Evolutionary conservation across 2,329 filamentous ascomycete species (phyloP).

Genomic region (Exophiala spinifera): DNA sequence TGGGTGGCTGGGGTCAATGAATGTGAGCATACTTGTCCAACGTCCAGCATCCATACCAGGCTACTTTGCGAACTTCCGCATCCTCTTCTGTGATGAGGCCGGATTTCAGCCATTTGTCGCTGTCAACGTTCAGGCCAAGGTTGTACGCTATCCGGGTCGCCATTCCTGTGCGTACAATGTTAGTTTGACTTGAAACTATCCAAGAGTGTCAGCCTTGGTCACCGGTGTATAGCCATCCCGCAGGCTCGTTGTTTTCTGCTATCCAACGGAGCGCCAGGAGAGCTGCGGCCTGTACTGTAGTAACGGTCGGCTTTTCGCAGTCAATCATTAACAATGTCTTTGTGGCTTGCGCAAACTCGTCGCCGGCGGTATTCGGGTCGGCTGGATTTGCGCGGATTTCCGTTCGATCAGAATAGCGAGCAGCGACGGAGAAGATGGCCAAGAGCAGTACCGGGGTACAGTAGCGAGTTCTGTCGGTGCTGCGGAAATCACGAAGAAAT

Average conservation of each 20-base stretch:
- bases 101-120: not conserved
- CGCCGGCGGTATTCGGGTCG: constrained; percentile 2
- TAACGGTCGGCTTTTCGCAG: not conserved
- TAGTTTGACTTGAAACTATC: no score
- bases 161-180: not conserved
- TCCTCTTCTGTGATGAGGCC: not conserved
- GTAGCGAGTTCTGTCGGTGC: not conserved
- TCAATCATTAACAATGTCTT: not conserved
- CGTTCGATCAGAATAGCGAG: not conserved
- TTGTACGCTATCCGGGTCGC: not conserved
- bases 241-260: constrained; percentile 28
- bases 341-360: not conserved
- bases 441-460: not conserved
- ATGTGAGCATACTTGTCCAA: not conserved
- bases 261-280: not conserved
- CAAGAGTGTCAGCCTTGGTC: not conserved
- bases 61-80: not conserved
- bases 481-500: not conserved
- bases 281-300: constrained; percentile 1
- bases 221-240: not conserved
- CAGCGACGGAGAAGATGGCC: not conserved
- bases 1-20: not conserved
- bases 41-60: not conserved
- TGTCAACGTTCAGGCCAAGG: not conserved
- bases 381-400: not conserved